phyloP scores from a whole-genome alignment of 225 moss, liverwort and hornwort genomes.

The Sphagnum contortum region DNA sequence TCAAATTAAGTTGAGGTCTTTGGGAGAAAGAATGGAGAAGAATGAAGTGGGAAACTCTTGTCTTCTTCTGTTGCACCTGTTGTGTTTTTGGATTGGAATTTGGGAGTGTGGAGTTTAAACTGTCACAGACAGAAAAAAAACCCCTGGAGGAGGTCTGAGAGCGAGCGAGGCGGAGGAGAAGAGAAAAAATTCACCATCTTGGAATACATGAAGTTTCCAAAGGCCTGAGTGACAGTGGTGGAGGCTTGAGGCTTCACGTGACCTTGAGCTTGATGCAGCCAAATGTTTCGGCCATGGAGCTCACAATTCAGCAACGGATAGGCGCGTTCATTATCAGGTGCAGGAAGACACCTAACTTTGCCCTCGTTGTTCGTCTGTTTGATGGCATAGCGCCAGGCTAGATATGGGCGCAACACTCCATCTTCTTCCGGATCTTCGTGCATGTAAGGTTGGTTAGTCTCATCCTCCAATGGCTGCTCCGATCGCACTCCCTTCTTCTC shows the following conservation, averaged over 20 bases:
- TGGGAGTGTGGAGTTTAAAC: neutral
- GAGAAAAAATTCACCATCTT: slow-evolving; percentile 46
- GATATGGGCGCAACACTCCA: slow-evolving; percentile 30
- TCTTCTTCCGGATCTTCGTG: slow-evolving; percentile 26
- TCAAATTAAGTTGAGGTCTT: no score
- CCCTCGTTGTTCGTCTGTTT: slow-evolving; percentile 41
- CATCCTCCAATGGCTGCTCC: slow-evolving; percentile 31
- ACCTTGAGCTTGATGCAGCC: slow-evolving; percentile 48
- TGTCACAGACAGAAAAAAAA: neutral
- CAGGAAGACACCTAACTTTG: slow-evolving; percentile 29
- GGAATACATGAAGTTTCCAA: slow-evolving; percentile 86
- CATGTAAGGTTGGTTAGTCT: slow-evolving; percentile 24
- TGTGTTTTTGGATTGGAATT: neutral
- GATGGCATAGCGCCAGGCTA: slow-evolving; percentile 56
- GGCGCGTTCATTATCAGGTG: slow-evolving; percentile 41
- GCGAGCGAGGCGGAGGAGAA: neutral
- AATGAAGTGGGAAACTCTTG: neutral
- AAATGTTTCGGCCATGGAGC: slow-evolving; percentile 41
- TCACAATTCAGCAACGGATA: slow-evolving; percentile 70
- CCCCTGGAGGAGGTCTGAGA: neutral
- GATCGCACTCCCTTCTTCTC: slow-evolving; percentile 29
- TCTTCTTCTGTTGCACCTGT: neutral
- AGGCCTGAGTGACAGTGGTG: slow-evolving; percentile 52
- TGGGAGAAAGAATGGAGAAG: no score
- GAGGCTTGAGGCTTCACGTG: slow-evolving; percentile 42